phyloP scores from a whole-genome alignment of 371 early-diverging fungal genomes.

The Circinella umbellata region DNA sequence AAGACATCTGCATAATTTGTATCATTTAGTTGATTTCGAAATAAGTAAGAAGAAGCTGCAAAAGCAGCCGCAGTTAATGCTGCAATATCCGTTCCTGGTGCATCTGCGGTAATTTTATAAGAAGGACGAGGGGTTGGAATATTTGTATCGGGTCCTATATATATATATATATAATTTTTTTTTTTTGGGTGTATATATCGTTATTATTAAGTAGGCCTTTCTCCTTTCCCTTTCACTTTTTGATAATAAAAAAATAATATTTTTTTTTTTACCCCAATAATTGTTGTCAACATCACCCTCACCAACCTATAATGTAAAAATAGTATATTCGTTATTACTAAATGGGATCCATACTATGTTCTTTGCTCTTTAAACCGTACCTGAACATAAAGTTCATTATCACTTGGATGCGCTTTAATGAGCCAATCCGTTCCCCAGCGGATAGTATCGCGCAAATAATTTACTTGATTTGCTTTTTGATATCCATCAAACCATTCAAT shows the following conservation, averaged over 20 bases:
- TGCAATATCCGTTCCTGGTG: slow-evolving; percentile 55
- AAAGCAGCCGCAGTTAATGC: slow-evolving; percentile 56
- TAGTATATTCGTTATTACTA: background rate
- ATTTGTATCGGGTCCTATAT: slow-evolving; percentile 28
- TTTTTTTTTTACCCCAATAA: slow-evolving; percentile 44
- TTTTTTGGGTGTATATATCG: too few relatives aligned
- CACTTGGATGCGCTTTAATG: slow-evolving; percentile 54
- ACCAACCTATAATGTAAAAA: slow-evolving; percentile 26
- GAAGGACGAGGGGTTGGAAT: slow-evolving; percentile 48
- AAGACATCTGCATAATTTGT: slow-evolving; percentile 47
- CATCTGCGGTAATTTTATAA: slow-evolving; percentile 33
- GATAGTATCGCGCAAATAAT: slow-evolving; percentile 53
- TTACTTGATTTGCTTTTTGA: slow-evolving; percentile 52
- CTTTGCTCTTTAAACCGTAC: background rate
- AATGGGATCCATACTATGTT: background rate
- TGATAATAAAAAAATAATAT: too few relatives aligned
- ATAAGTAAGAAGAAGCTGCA: slow-evolving; percentile 55
- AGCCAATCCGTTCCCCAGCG: slow-evolving; percentile 73
- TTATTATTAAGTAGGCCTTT: too few relatives aligned
- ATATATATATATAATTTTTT: background rate
- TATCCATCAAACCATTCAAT: slow-evolving; percentile 64
- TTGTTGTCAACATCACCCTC: slow-evolving; percentile 33
- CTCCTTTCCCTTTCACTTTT: too few relatives aligned
- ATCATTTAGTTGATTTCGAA: slow-evolving; percentile 53
- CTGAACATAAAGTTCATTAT: slow-evolving; percentile 36